phyloP scores from a whole-genome alignment of 148 eudicot species.

The Amaranthus cruentus region DNA sequence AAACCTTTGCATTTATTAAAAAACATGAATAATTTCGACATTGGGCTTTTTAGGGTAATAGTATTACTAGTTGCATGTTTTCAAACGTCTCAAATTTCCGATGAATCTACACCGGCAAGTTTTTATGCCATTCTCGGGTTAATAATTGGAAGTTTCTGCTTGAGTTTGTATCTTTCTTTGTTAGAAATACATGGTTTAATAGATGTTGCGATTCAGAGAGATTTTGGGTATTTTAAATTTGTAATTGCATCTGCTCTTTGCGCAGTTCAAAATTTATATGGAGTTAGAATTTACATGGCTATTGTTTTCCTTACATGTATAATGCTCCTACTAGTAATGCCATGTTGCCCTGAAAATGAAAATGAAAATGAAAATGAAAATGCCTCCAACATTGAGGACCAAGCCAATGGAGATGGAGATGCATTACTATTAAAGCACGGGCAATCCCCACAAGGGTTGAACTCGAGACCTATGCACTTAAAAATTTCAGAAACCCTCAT shows the following conservation, averaged over 20 bases:
- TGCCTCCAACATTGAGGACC: no score
- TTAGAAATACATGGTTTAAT: background rate
- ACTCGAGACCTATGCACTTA: no score
- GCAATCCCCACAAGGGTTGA: no score
- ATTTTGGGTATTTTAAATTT: slow-evolving; percentile 8
- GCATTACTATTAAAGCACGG: no score
- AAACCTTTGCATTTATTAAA: background rate
- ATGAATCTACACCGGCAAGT: background rate
- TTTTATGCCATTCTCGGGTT: background rate
- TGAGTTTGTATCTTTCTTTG: background rate
- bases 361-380: no score
- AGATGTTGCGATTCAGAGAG: background rate
- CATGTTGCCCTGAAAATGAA: no score
- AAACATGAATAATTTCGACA: background rate
- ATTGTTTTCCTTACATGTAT: background rate
- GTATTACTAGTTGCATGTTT: background rate
- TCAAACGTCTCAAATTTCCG: background rate
- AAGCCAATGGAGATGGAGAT: no score
- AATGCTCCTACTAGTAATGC: background rate
- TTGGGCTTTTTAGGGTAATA: background rate
- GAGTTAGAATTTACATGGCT: background rate
- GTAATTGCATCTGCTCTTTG: background rate
- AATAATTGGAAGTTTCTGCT: background rate
- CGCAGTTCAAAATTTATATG: slow-evolving; percentile 4
- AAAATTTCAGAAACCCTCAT: no score